Evolutionary conservation across 108 stramenopile species (phyloP).

Genomic region (Skeletonema costatum): DNA sequence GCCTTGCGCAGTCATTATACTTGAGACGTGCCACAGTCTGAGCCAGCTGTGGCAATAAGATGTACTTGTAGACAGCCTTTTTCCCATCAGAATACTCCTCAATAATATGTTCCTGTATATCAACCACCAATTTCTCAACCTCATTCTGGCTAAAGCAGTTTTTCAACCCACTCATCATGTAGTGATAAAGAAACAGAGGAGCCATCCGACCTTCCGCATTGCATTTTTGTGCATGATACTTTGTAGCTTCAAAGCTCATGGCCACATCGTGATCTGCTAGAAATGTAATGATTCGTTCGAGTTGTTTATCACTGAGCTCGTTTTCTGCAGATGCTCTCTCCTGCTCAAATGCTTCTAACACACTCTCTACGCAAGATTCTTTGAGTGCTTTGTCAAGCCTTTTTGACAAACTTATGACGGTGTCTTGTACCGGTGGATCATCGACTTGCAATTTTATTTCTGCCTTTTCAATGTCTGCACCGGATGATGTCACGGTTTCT

Average conservation of each 20-base stretch:
- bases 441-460: background rate
- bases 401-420: background rate
- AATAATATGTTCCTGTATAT: conserved; percentile 20
- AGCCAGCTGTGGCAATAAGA: conserved; percentile 35
- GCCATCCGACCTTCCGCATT: conserved; percentile 24
- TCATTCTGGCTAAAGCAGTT: background rate
- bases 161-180: background rate
- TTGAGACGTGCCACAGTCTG: conserved; percentile 2
- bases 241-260: conserved; percentile 13
- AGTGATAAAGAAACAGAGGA: conserved; percentile 18
- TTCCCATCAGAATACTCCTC: conserved; percentile 35
- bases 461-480: background rate
- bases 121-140: conserved; percentile 5
- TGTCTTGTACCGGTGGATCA: background rate
- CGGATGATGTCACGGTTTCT: background rate
- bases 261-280: background rate
- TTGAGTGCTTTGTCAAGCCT: background rate
- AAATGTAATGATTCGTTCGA: background rate
- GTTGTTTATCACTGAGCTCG: background rate
- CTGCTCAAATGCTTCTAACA: background rate
- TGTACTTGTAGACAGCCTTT: conserved; percentile 29
- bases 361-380: background rate
- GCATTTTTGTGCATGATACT: conserved; percentile 18
- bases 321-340: background rate
- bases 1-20: conserved; percentile 21